Percentiles rank a stretch among this genome's conserved stretches.
These are phyloP conservation scores for Leptosphaerulina australis DNA, from an alignment of 2,329 filamentous ascomycete species.

Conservation along the genomic window DNA sequence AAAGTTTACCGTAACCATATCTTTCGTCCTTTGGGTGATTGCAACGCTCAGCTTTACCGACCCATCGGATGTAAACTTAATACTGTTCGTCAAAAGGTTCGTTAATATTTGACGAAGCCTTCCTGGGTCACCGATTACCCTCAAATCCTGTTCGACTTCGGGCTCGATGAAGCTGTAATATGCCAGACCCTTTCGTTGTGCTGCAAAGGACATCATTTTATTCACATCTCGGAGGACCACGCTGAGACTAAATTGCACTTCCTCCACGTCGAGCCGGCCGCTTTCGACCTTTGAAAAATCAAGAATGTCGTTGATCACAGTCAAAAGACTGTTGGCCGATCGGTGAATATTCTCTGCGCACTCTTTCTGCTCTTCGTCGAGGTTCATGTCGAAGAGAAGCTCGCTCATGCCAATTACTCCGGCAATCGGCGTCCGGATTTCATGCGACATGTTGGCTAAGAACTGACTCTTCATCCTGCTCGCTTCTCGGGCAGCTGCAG, in stretches of 20 bases:
- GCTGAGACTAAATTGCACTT: slow-evolving; percentile 78
- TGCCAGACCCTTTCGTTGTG: slow-evolving; percentile 76
- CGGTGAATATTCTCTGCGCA: slow-evolving; percentile 79
- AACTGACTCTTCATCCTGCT: slow-evolving; percentile 82
- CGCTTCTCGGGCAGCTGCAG: slow-evolving; percentile 78
- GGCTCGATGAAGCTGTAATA: slow-evolving; percentile 70
- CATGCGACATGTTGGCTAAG: slow-evolving; percentile 80
- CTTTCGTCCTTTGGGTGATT: slow-evolving; percentile 67
- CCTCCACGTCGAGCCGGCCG: slow-evolving; percentile 76
- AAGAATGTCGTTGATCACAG: slow-evolving; percentile 88
- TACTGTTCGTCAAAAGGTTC: slow-evolving; percentile 69
- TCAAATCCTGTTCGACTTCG: slow-evolving; percentile 69
- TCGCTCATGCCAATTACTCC: slow-evolving; percentile 83
- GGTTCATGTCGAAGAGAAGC: slow-evolving; percentile 69
- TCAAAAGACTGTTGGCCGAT: slow-evolving; percentile 80
- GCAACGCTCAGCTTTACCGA: slow-evolving; percentile 64
- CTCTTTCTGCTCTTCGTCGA: slow-evolving; percentile 74
- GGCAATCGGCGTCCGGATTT: slow-evolving; percentile 78
- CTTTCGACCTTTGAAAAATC: slow-evolving; percentile 89
- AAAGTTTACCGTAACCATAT: slow-evolving; percentile 72
- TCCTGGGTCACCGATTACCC: slow-evolving; percentile 86
- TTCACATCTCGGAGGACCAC: slow-evolving; percentile 78
- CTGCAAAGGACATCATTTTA: slow-evolving; percentile 87
- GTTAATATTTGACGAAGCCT: slow-evolving; percentile 83
- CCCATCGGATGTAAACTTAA: slow-evolving; percentile 50